Base-by-base conservation (phyloP, 805 yeast genomes). In the Candida ortonii region DNA sequence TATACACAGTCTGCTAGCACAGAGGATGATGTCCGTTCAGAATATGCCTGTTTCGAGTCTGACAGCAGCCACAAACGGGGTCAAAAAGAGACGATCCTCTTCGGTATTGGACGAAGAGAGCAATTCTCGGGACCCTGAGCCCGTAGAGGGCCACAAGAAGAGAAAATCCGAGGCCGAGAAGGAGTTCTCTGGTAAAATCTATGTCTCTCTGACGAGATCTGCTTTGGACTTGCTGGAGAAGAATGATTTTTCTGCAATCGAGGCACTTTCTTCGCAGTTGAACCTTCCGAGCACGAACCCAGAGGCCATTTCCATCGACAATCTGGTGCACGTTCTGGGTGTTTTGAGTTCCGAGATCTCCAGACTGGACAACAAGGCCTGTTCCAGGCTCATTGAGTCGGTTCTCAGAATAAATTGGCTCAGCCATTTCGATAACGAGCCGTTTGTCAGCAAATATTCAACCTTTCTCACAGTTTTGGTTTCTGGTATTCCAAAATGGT, bases 401-500 rank as follows among this genome's bases (percentile, higher is more conserved):
- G 64, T 89, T 20, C 68, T 88, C 30, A 71, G 67, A 40, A 69
- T 82, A 44, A 66, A 69, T 38, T 86, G 95, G 93, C 67, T 80
- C 52, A 64, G 60, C 15, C 47, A 70, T 21, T 65, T 71, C 5
- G 47, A 44, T 4, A 36, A 49, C 24, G 37, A 30, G 7, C 43
- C 50, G 11, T 73, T 80, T 46, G 60, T 75, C 16, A 64, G 67
- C 30, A 63, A 68, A 29, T 88, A 84, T 59, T 71, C 81, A 29
- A 80, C 77, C 27, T 93, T 93, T 57, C 62, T 86, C 28, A 71
- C 78, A 28, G 84, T 89, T 17, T 68, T 90, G 34, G 84, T 89
- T 23, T 82, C 95, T 3, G 83, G 90, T 28, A 70, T 80, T 41
- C 97, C 97, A 6, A 85, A 80, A 57, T 90, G 95, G 85, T 79